Base-by-base conservation (phyloP, 2,329 filamentous ascomycete genomes). In the Macrophomina tecta region DNA sequence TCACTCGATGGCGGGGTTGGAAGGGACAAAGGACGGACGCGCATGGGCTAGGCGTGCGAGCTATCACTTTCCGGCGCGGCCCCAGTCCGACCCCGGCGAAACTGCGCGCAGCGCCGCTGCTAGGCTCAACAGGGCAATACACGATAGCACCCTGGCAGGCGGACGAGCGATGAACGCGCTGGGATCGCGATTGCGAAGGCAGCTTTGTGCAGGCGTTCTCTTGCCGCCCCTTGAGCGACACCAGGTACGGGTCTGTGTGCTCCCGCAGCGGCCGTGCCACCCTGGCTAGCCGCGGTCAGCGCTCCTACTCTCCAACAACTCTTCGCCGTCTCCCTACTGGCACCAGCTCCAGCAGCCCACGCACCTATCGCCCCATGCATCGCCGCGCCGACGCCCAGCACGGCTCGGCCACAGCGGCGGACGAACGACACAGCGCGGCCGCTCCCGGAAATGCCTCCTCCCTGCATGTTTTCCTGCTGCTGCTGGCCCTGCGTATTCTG, bases 401-500 rank as follows among this genome's bases (percentile, higher is more conserved):
- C 58, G 58, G 58, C 28, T 34, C 58, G 58, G 58, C 45, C 58
- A 42, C 45, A 49, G 58, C 58, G 58, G 58, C 42, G 42, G 58
- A 49, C 58, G n/a, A 62, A 49, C 58, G 42, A 62, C 58, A 36
- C 42, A 42, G 58, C 32, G 58, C 61, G 36, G 36, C 48, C 48
- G 38, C 61, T 45, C 34, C 61, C 61, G 61, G 36, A 64, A 28
- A 14, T 64, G 12, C 48, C 46, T 53, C 61, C 61, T 53, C 34
- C 34, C 48, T 42, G 45, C 64, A 66, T 30, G 66, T 78, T 62
- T 69, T 72, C 11, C 69, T 76, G 68, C 32, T 68, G 40, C 71
- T 88, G 60, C 72, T 97, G 71, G 83, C 87, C 48, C 86, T 97
- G 69, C 92, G 95, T 65, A 85, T 94, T 70, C 78, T 91, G 76